These are phyloP conservation scores for Fusarium paranaense DNA, from an alignment of 2,329 filamentous ascomycete species.

Conservation along the genomic window DNA sequence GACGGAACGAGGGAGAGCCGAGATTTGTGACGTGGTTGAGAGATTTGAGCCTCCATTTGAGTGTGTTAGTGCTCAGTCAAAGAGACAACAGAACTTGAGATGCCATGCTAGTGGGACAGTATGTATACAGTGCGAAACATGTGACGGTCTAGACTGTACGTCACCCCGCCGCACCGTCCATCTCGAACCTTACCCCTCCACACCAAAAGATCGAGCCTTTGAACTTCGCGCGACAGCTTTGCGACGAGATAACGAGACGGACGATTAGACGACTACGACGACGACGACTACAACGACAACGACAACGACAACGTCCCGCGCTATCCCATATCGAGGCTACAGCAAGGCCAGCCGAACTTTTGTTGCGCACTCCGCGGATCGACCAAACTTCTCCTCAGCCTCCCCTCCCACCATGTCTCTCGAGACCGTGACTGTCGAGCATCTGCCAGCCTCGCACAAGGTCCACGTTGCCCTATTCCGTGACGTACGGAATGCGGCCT, in stretches of 20 bases:
- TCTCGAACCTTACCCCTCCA: conserved; percentile 40
- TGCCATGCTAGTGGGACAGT: conserved; percentile 13
- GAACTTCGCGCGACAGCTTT: conserved; percentile 11
- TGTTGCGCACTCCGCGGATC: background rate
- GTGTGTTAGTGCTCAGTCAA: conserved; percentile 18
- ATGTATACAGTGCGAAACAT: conserved; percentile 30
- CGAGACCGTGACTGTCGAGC: conserved; percentile 78
- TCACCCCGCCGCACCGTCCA: conserved; percentile 24
- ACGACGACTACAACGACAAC: background rate
- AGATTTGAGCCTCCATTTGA: conserved; percentile 10
- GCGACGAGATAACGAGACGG: background rate
- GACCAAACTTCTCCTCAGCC: conserved; percentile 10
- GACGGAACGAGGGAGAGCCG: conserved; percentile 1
- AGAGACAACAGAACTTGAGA: background rate
- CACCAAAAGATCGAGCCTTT: conserved; percentile 32
- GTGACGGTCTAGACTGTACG: conserved; percentile 18
- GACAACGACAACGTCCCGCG: conserved; percentile 4
- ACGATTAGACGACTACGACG: conserved; percentile 1
- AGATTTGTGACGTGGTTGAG: conserved; percentile 22
- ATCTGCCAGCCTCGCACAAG: conserved; percentile 75
- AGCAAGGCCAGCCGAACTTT: conserved; percentile 12
- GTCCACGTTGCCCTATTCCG: conserved; percentile 82
- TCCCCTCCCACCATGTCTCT: conserved; percentile 59
- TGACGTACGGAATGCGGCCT: conserved; percentile 80
- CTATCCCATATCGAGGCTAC: conserved; percentile 8